Evolutionary conservation across 2,329 filamentous ascomycete species (phyloP).

Genomic region (Macrophomina tecta): DNA sequence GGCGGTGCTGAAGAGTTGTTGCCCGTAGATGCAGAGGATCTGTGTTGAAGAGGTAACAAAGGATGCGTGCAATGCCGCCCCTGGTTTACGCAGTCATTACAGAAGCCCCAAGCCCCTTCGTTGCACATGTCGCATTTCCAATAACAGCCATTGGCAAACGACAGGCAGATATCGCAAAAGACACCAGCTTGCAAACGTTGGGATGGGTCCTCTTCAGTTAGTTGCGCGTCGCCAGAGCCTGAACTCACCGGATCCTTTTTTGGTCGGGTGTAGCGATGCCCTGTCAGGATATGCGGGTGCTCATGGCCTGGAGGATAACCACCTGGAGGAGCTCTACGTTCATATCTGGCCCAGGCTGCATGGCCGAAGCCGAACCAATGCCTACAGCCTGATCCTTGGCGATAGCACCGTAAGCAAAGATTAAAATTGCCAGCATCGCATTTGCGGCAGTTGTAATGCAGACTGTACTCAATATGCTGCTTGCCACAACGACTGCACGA

Average conservation of each 20-base stretch:
- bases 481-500: constrained; percentile 74
- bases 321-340: constrained; percentile 48
- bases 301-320: constrained; percentile 51
- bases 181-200: constrained; percentile 76
- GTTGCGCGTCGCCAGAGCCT: constrained; percentile 32
- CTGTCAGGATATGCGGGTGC: constrained; percentile 59
- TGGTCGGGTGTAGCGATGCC: constrained; percentile 51
- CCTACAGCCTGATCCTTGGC: constrained; percentile 74
- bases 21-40: constrained; percentile 34
- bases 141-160: constrained; percentile 80
- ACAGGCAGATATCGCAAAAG: constrained; percentile 79
- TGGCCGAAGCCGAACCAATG: constrained; percentile 90
- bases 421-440: constrained; percentile 77
- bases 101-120: constrained; percentile 93
- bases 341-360: constrained; percentile 71
- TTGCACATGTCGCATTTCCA: constrained; percentile 91
- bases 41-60: constrained; percentile 76
- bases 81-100: constrained; percentile 83
- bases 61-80: constrained; percentile 82
- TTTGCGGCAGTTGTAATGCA: constrained; percentile 80
- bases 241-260: constrained; percentile 26
- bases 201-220: constrained; percentile 65
- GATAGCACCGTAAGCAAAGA: constrained; percentile 82
- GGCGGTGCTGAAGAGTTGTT: constrained; percentile 32
- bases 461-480: constrained; percentile 77